Base-by-base conservation (phyloP, 2,329 filamentous ascomycete species). In the Geosmithia flava region DNA sequence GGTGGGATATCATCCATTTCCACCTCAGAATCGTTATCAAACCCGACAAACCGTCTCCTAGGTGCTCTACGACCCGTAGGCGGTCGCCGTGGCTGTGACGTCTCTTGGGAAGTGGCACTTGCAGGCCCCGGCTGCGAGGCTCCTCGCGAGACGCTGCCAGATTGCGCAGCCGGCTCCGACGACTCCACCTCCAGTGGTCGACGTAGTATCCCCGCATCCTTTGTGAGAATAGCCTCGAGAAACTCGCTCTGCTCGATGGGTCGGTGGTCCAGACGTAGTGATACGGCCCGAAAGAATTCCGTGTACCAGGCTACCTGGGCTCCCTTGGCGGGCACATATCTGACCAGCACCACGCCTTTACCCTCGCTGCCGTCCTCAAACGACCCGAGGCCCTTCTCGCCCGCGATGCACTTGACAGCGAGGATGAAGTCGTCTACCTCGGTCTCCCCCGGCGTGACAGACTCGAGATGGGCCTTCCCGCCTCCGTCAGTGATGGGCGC, bases 181-280 rank as follows among this genome's bases (percentile, higher is more conserved):
- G 59, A 59, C 40, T 66, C 65, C 10, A 77, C 66, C 53, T 83
- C 74, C 2, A 94, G 73, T 6, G 81, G 75, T 39, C 81, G 77
- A 50, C 86, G 81, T 19, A 97, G 70, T 42, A 77, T 74, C 50
- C 76, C 79, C 7, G 87, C 79, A 65, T 97, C 83, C 46, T 84
- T 85, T n/a, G 72, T 80, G 27, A 97, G 67, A 44, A 98, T 93
- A 1, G 86, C 86, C 62, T 95, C 88, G 2, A 98, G 72, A 52
- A 98, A 95, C 56, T 96, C 90, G 50, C 85, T 89, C 59, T 96
- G 89, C 55, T 91, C 81, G 47, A 96, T 83, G 2, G 89, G 81
- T 3, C 88, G 80, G 60, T 95, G 89, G 51, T 89, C 83, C 13
- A 94, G 74, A 44, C 79, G 72, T 19, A 83, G 62, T 2, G 89